A percentile compares a stretch with the other conserved stretches of the same genome.
phyloP scores from a whole-genome alignment of 169 alveolate genomes.

The Plasmodium gonderi region DNA sequence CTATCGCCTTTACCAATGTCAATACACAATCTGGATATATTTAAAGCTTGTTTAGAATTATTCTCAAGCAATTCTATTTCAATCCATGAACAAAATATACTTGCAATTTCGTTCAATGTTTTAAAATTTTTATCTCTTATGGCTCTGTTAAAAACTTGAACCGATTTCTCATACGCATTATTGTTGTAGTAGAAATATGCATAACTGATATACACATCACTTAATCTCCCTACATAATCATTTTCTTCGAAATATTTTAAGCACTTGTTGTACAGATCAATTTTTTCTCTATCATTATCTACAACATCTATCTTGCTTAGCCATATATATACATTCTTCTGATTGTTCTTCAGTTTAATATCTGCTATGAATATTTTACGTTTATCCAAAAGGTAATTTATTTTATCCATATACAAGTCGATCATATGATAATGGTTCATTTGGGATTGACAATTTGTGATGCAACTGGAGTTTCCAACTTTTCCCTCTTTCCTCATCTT shows the following conservation, averaged over 20 bases:
- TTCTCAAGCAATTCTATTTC: slow-evolving; percentile 40
- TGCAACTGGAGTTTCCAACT: neutral
- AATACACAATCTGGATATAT: slow-evolving; percentile 25
- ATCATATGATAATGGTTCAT: neutral
- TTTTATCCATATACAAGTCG: slow-evolving; percentile 70
- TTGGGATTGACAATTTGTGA: neutral
- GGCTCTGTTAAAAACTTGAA: slow-evolving; percentile 22
- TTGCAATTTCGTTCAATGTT: slow-evolving; percentile 33
- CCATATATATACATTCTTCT: slow-evolving; percentile 64
- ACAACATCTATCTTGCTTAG: slow-evolving; percentile 43
- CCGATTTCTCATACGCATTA: slow-evolving; percentile 9
- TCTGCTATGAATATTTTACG: slow-evolving; percentile 57
- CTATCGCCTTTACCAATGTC: neutral
- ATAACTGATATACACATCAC: slow-evolving; percentile 63
- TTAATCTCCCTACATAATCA: slow-evolving; percentile 43
- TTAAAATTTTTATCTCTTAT: slow-evolving; percentile 6
- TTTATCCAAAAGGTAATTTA: slow-evolving; percentile 41
- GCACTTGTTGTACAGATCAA: slow-evolving; percentile 25
- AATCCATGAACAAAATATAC: slow-evolving; percentile 61
- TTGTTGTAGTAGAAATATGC: slow-evolving; percentile 49
- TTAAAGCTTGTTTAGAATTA: slow-evolving; percentile 47
- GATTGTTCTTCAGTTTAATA: slow-evolving; percentile 57
- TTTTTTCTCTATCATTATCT: slow-evolving; percentile 16
- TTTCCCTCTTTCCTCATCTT: slow-evolving; percentile 9
- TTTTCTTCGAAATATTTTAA: slow-evolving; percentile 20